Evolutionary conservation across 345 rosid species (phyloP).

Genomic region (Aquilaria sinensis): DNA sequence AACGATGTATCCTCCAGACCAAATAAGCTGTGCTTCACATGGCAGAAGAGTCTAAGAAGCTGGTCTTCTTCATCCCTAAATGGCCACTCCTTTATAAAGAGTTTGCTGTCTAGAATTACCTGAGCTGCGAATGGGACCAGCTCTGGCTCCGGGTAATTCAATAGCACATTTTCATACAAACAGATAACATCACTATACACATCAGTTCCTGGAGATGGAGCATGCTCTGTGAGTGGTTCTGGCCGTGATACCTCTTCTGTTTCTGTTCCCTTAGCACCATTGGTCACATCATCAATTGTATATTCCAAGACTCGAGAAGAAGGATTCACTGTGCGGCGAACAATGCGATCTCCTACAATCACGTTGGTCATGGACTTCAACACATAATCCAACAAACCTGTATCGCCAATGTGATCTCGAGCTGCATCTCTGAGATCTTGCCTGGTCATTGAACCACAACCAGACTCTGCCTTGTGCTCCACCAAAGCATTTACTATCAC

Average conservation of each 20-base stretch:
- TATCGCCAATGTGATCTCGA: conserved; percentile 83
- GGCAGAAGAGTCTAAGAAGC: conserved; percentile 44
- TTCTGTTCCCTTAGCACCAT: conserved; percentile 11
- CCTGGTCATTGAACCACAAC: conserved; percentile 62
- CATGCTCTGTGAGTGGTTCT: conserved; percentile 13
- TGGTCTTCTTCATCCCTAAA: conserved; percentile 41
- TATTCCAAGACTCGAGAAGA: conserved; percentile 60
- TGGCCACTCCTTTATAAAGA: conserved; percentile 74
- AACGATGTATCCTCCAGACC: conserved; percentile 19
- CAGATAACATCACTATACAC: conserved; percentile 46
- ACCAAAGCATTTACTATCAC: conserved; percentile 60
- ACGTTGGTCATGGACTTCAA: conserved; percentile 82
- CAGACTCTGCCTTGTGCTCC: conserved; percentile 34
- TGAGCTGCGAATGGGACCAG: conserved; percentile 40
- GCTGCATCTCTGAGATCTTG: conserved; percentile 93
- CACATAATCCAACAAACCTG: conserved; percentile 81
- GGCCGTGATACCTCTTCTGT: conserved; percentile 11
- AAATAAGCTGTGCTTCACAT: conserved; percentile 33
- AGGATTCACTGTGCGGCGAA: conserved; percentile 56
- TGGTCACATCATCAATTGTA: conserved; percentile 48
- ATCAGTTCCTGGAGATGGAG: conserved; percentile 35
- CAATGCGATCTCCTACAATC: conserved; percentile 42
- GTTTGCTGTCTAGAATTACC: conserved; percentile 65
- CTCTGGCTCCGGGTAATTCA: conserved; percentile 51
- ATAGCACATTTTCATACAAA: conserved; percentile 45